Conservation (phyloP, 148 eudicot species). For the Vaccinium macrocarpon region DNA sequence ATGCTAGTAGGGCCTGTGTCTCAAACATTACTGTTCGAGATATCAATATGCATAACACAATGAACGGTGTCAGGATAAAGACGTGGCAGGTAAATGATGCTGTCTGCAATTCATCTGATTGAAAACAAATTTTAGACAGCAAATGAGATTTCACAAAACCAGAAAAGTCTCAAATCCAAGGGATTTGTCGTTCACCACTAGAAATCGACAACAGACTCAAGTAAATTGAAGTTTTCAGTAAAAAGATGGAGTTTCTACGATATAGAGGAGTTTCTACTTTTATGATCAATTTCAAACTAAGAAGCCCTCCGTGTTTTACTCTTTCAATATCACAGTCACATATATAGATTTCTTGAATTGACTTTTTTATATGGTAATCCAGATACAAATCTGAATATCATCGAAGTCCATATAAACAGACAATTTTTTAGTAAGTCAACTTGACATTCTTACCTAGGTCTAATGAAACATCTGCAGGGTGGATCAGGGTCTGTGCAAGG, state of each 20-base stretch:
- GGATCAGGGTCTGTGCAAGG: constrained; percentile 86
- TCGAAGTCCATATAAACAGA: background rate
- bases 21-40: constrained; percentile 82
- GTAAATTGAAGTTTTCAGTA: background rate
- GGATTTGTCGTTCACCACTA: background rate
- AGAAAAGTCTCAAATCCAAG: constrained; percentile 9
- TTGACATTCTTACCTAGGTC: constrained; percentile 10
- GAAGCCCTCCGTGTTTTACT: too few relatives aligned
- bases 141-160: background rate
- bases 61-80: constrained; percentile 92
- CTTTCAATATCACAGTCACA: background rate
- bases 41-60: constrained; percentile 65
- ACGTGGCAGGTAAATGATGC: constrained; percentile 91
- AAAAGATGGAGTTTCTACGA: background rate
- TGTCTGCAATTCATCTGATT: background rate
- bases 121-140: background rate
- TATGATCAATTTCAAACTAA: background rate
- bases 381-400: background rate
- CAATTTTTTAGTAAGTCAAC: background rate
- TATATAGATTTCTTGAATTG: background rate
- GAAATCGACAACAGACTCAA: background rate
- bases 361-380: background rate
- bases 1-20: constrained; percentile 78
- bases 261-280: background rate
- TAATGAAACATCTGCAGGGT: constrained; percentile 49